Evolutionary conservation across 2,329 filamentous ascomycete species (phyloP), one percentile per base, ranked within the genome.

Genomic region (Aspergillus quadrilineatus): DNA sequence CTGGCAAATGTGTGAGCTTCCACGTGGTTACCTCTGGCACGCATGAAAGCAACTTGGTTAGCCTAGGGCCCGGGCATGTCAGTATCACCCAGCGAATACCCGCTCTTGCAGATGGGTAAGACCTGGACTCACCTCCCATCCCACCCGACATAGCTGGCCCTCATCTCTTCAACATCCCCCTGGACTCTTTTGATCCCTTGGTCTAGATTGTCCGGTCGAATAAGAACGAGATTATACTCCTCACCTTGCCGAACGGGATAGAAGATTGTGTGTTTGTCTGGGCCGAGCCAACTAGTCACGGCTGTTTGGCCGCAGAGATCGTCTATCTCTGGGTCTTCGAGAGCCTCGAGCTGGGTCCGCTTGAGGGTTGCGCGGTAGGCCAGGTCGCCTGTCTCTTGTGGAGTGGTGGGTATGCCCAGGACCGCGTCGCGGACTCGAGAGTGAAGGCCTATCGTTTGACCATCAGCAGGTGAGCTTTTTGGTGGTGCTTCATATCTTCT

Each of bases 201-300:
- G 0, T 60, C 53, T 0, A 63, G 15, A 15, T 79, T 76, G 64
- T 89, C 86, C 0, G 86, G 86, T 8, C 82, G 79, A 0, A 88
- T 71, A 0, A 89, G 73, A 0, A 89, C 86, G 2, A 89, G 77
- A 54, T 89, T 89, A 60, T 82, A 86, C 71, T 85, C 79, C 0
- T 74, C 72, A 0, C 84, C 84, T 0, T 73, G 78, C 1, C 83
- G 77, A 50, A 89, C 68, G 1, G 83, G 83, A 65, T 89, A 89
- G 0, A 80, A 82, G 0, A 88, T 82, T 0, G 79, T 82, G 57
- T 89, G 85, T 1, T 80, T 76, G 0, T 77, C 75, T 0, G 85
- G 83, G 0, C 86, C 86, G 2, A 85, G 75, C 86, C 86, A 89
- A 64, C 85, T 83, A 50, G 83, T 78, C 6, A 80, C 77, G 0